Conservation (phyloP, 1,284 basidiomycete species). For the Rhizopogon parksii region DNA sequence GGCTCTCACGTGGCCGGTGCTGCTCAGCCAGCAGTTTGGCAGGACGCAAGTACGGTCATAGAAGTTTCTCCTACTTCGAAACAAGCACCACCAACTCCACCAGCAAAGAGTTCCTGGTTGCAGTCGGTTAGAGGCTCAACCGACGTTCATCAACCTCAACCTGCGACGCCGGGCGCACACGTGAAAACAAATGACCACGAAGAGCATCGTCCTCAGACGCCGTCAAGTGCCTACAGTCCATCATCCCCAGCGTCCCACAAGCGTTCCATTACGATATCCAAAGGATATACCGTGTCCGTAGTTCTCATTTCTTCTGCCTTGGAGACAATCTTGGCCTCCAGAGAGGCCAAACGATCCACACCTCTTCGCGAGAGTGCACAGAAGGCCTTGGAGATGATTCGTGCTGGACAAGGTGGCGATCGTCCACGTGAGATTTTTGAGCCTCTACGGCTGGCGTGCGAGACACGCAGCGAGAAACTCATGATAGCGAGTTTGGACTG, state of each 20-base stretch:
- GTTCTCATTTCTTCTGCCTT: constrained; percentile 82
- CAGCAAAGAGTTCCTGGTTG: constrained; percentile 7
- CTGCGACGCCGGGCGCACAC: constrained; percentile 6
- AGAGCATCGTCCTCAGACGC: constrained; percentile 15
- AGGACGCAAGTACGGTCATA: constrained; percentile 6
- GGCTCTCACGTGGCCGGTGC: not conserved
- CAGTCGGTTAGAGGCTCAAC: not conserved
- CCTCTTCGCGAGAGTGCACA: constrained; percentile 80
- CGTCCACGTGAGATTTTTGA: constrained; percentile 85
- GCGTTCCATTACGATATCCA: constrained; percentile 66
- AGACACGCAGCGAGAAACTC: constrained; percentile 85
- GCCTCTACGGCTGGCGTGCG: constrained; percentile 87
- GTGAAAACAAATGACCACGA: constrained; percentile 10
- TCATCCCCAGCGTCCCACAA: constrained; percentile 29
- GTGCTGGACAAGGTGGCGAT: constrained; percentile 61
- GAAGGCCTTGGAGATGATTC: constrained; percentile 78
- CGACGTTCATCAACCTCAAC: constrained; percentile 3
- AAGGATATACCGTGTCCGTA: constrained; percentile 65
- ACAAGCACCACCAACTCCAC: constrained; percentile 4
- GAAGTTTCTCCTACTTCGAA: constrained; percentile 6
- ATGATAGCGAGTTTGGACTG: constrained; percentile 95
- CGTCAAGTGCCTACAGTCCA: constrained; percentile 10
- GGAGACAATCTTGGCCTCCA: constrained; percentile 81
- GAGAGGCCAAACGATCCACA: constrained; percentile 80
- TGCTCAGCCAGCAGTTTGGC: constrained; percentile 2